Percentiles rank a stretch among this genome's conserved stretches.
Evolutionary conservation across 2,329 filamentous ascomycete species (phyloP).

Genomic region (Trichoderma sp.): DNA sequence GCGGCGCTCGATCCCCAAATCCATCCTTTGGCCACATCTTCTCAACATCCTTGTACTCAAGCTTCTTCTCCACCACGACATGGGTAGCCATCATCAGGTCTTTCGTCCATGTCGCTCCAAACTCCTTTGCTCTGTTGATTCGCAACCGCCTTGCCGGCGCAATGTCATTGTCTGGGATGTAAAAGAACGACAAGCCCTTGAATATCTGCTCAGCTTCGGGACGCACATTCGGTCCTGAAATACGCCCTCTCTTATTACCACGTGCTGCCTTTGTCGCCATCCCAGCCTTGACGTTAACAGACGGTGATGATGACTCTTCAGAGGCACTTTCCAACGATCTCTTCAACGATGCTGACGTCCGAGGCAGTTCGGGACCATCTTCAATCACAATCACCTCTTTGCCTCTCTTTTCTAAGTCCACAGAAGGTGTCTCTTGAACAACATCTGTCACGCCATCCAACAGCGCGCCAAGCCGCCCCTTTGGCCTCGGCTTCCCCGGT

Average conservation of each 20-base stretch:
- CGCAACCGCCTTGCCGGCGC: constrained; percentile 64
- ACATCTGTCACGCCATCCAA: constrained; percentile 21
- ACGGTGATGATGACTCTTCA: not conserved
- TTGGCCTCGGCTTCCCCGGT: constrained; percentile 22
- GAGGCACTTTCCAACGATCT: not conserved
- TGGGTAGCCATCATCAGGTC: constrained; percentile 65
- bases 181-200: constrained; percentile 63
- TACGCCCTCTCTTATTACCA: constrained; percentile 44
- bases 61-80: constrained; percentile 70
- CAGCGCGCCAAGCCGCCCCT: constrained; percentile 25
- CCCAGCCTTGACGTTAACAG: constrained; percentile 7
- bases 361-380: not conserved
- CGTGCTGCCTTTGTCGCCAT: constrained; percentile 26
- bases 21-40: constrained; percentile 37
- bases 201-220: constrained; percentile 59
- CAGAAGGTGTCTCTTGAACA: constrained; percentile 7
- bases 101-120: constrained; percentile 70
- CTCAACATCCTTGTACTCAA: constrained; percentile 64
- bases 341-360: not conserved
- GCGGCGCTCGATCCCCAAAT: constrained; percentile 25
- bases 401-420: not conserved
- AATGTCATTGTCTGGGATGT: constrained; percentile 78
- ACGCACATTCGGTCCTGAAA: constrained; percentile 41
- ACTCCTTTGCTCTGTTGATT: constrained; percentile 71
- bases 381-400: not conserved